phyloP scores from a whole-genome alignment of 2,329 filamentous ascomycete genomes.

The Aspergillus transmontanensis region DNA sequence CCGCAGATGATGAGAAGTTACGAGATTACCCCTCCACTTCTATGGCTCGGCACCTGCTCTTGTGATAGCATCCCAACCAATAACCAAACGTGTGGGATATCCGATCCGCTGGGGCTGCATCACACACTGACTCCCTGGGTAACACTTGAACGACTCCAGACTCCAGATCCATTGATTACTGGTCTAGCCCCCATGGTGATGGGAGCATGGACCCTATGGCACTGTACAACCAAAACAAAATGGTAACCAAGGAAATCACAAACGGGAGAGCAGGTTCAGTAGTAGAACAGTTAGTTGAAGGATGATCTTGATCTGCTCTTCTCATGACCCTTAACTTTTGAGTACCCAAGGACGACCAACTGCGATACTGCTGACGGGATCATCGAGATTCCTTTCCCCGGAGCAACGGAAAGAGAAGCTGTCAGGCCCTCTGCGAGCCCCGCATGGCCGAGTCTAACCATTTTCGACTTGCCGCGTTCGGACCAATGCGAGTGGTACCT shows the following conservation, averaged over 20 bases:
- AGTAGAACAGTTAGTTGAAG: not conserved
- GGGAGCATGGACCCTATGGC: not conserved
- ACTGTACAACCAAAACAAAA: not conserved
- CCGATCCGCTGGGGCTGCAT: not conserved
- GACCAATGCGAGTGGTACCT: slow-evolving; percentile 4
- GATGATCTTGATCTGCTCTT: not conserved
- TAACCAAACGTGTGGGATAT: not conserved
- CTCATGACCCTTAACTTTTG: not conserved
- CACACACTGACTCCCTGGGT: not conserved
- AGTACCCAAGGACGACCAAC: not conserved
- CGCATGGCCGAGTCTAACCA: slow-evolving; percentile 36
- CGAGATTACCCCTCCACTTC: slow-evolving; percentile 15
- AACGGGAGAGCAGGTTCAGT: not conserved
- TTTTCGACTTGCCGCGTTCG: slow-evolving; percentile 15
- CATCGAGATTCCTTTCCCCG: slow-evolving; percentile 27
- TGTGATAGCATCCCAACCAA: slow-evolving; percentile 12
- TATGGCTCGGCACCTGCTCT: slow-evolving; percentile 16
- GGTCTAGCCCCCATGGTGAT: not conserved
- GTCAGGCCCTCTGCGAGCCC: slow-evolving; percentile 22
- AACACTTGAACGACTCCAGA: not conserved
- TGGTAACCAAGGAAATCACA: not conserved
- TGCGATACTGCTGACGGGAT: slow-evolving; percentile 11
- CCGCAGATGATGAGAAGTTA: slow-evolving; percentile 12
- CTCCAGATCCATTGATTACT: not conserved
- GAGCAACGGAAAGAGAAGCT: slow-evolving; percentile 36